Evolutionary conservation across 169 alveolate species (phyloP), one percentile per base, ranked within the genome.

Genomic region (Plasmodium blacklocki): DNA sequence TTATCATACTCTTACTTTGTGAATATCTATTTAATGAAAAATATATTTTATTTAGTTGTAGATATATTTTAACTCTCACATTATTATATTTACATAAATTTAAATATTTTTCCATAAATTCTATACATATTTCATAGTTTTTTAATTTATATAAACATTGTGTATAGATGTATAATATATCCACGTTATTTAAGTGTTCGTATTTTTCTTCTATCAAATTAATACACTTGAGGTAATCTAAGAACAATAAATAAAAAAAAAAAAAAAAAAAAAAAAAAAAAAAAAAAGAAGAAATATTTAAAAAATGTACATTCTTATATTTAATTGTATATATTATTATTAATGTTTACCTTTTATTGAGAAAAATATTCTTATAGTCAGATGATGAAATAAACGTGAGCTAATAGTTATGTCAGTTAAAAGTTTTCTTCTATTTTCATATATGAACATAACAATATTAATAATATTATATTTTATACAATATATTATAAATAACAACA

Each of bases 371-470:
- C 62, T 68, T 26, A 78, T 78, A 58, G 39, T 66, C 43, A 78
- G 60, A 7, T 78, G 89, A 15, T 47, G 64, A 15, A 49, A 78
- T 52, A 78, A 21, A 29, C 18, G 32, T 5, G 78, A 49, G 1
- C 39, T 59, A 26, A 78, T 26, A 5, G 89, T 15, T 1, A 32
- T n/a, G 0, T 78, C 52, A 0, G 78, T 63, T 64, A 78, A 66
- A 66, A 64, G 67, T 18, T 64, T 66, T n/a, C 26, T 52, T 32
- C 60, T 39, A 50, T 78, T 78, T 52, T 78, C 89, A 58, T 66
- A 60, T 26, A 78, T 78, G 26, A 26, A 78, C 89, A 78, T 78
- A 3, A 78, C 68, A 45, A 78, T 58, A 78, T 78, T 78, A 64
- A 78, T 49, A 14, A 78, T 18, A 23, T 78, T 78, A 49, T 64